These are phyloP conservation scores for Plantago elongata DNA, from an alignment of 257 asterid species.

Conservation along the genomic window DNA sequence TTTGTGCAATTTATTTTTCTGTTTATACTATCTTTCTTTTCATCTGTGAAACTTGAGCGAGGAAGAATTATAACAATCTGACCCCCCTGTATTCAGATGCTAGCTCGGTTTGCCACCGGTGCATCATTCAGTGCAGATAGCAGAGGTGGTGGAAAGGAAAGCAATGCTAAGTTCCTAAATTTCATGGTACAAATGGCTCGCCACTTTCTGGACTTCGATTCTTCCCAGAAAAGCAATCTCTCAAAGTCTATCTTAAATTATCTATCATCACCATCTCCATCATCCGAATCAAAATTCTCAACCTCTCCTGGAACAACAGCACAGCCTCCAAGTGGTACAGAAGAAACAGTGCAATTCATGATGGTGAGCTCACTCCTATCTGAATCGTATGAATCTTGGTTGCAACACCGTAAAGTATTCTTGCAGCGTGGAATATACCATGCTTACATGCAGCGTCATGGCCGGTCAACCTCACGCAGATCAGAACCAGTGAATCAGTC, in stretches of 20 bases:
- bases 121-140: conserved; percentile 81
- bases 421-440: conserved; percentile 88
- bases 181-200: conserved; percentile 96
- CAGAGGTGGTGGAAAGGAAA: conserved; percentile 97
- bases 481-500: conserved; percentile 31
- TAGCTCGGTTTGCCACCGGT: conserved; percentile 97
- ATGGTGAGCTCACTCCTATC: conserved; percentile 92
- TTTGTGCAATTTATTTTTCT: neutral
- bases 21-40: neutral
- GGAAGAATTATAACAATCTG: neutral
- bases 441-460: conserved; percentile 85
- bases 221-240: conserved; percentile 67
- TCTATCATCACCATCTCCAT: conserved; percentile 43
- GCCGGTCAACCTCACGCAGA: conserved; percentile 44
- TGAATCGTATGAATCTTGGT: conserved; percentile 90
- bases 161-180: conserved; percentile 80
- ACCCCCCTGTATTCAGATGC: conserved; percentile 56
- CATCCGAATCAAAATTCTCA: conserved; percentile 49
- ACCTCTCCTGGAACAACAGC: conserved; percentile 40
- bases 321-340: conserved; percentile 64
- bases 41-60: too few relatives aligned
- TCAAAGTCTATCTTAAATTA: conserved; percentile 60
- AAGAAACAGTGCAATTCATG: conserved; percentile 97
- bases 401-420: conserved; percentile 73
- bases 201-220: conserved; percentile 74